Evolutionary conservation across 352 stramenopile genomes (phyloP).

Genomic region (Thalassiosira delicatula): DNA sequence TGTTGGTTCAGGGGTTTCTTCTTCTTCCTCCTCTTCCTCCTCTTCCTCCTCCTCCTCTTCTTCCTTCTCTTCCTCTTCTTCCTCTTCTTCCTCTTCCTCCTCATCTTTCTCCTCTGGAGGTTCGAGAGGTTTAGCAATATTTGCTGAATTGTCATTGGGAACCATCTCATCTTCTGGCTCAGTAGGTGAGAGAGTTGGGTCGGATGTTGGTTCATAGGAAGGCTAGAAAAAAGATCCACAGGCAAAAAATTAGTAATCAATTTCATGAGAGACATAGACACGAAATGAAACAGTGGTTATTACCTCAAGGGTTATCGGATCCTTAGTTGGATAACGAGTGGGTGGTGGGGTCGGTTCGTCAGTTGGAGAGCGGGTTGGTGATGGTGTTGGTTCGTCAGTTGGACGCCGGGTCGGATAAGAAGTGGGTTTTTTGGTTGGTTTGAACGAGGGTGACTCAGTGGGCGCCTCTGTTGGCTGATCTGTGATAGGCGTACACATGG

Average conservation of each 20-base stretch:
- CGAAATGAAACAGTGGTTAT: not conserved
- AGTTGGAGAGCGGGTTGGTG: conserved; percentile 6
- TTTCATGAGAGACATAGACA: not conserved
- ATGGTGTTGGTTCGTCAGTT: conserved; percentile 13
- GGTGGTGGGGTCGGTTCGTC: conserved; percentile 13
- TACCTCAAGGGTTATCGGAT: not conserved
- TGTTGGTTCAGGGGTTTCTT: conserved; percentile 14
- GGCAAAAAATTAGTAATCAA: not conserved
- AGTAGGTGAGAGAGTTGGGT: not conserved
- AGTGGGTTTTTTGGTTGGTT: conserved; percentile 48
- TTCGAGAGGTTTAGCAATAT: too few species aligned
- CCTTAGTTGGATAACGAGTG: not conserved
- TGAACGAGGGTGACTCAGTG: conserved; percentile 27
- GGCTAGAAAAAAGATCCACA: not conserved
- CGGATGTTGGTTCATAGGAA: not conserved
- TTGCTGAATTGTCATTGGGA: not conserved
- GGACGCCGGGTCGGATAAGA: conserved; percentile 32
- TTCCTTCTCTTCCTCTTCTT: conserved; percentile 16
- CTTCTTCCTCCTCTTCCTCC: conserved; percentile 22
- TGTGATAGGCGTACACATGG: conserved; percentile 51
- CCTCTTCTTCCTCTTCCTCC: conserved; percentile 12
- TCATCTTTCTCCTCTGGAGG: conserved; percentile 18
- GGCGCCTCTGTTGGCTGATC: conserved; percentile 43
- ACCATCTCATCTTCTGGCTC: not conserved
- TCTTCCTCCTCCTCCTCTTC: conserved; percentile 2